Base-by-base conservation (phyloP, 371 early-diverging fungal genomes). In the Gilbertella persicaria region DNA sequence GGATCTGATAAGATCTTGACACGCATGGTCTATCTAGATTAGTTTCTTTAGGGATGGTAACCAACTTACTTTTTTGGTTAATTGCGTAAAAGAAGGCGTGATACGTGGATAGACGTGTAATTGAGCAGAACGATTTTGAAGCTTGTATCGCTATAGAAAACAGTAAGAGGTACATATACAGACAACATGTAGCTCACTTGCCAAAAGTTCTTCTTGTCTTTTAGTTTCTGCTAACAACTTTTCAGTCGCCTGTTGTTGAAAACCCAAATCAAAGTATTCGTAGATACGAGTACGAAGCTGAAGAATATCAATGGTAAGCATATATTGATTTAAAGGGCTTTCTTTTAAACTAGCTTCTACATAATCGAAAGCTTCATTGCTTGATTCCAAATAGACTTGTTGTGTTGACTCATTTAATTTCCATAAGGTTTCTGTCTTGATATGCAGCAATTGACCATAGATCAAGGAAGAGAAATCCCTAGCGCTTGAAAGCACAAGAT, bases 341-440 rank as follows among this genome's bases (percentile, higher is more conserved):
- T 37, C 29, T 13, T 19, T 10, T 12, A 50, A 37, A 6, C 23
- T 37, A 2, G 45, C 41, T 21, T 56, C 30, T 14, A 60, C 24
- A 35, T 48, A 60, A 6, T 49, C 50, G 19, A 38, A 43, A n/a
- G 29, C 24, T 29, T 60, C 50, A 19, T 53, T 45, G 13, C 43
- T 39, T n/a, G 46, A 7, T 23, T 45, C 46, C 17, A 52, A 17
- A 30, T 52, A 46, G 0, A 33, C 42, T 26, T 58, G 33, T 17
- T 51, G 45, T 16, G 13, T 37, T n/a, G 39, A 37, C 33, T 60
- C 54, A 19, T 21, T 38, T 19, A 60, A 20, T 14, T 42, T 23
- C 60, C 60, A 60, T 20, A 33, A 36, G 1, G 57, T 28, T 16
- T 21, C 35, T 29, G 45, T 20, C 21, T 50, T 49, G 9, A 28